These are phyloP conservation scores for Glaciozyma martinii DNA, from an alignment of 768 basidiomycete genomes.

Conservation along the genomic window DNA sequence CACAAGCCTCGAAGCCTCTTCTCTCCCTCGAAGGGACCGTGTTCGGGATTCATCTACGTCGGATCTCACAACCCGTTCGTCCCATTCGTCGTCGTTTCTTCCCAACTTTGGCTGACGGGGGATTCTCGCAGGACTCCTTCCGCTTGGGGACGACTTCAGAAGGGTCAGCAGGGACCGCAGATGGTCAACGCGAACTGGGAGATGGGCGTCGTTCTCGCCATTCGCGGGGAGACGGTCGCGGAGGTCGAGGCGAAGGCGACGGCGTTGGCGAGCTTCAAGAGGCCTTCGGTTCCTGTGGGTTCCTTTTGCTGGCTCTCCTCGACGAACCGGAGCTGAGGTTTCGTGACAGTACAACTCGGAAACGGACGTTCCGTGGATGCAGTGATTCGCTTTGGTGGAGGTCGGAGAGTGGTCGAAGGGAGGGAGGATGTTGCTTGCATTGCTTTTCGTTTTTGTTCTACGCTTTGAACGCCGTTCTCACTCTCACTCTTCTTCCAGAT, in stretches of 20 bases:
- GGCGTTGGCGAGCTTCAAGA: conserved; percentile 12
- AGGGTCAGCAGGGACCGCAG: neutral
- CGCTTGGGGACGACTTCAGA: conserved; percentile 24
- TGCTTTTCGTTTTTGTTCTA: neutral
- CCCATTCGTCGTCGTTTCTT: too few relatives aligned
- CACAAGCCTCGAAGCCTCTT: conserved; percentile 3
- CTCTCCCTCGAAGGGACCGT: neutral
- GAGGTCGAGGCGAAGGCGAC: conserved; percentile 20
- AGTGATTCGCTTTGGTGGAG: too few relatives aligned
- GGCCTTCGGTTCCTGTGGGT: conserved; percentile 13
- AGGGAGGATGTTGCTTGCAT: neutral
- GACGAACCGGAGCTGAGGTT: too few relatives aligned
- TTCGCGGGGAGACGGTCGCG: conserved; percentile 10
- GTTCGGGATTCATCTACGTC: conserved; percentile 20
- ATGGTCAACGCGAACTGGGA: conserved; percentile 19
- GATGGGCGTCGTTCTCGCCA: conserved; percentile 20
- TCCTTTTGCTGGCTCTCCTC: neutral
- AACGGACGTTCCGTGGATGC: conserved; percentile 19
- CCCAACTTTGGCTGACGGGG: too few relatives aligned
- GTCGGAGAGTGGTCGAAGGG: too few relatives aligned
- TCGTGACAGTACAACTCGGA: neutral
- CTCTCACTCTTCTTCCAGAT: too few relatives aligned
- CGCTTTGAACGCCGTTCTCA: too few relatives aligned
- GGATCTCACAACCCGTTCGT: conserved; percentile 27
- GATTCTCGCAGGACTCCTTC: conserved; percentile 14